Evolutionary conservation across 352 stramenopile species (phyloP).

Genomic region (Aphanomyces invadans): DNA sequence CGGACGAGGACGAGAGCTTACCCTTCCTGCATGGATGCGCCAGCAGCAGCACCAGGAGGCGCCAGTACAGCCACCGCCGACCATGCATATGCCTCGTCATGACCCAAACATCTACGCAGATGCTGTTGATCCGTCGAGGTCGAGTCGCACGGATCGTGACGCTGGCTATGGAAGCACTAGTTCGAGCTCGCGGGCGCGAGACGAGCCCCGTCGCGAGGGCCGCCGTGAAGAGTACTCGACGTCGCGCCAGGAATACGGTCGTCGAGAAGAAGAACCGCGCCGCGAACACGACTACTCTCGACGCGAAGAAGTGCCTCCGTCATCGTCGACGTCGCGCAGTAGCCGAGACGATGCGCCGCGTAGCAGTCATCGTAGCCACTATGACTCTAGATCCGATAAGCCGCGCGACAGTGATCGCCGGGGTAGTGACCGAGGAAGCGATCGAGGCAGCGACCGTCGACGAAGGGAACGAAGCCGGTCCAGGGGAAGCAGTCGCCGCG

Average conservation of each 20-base stretch:
- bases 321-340: conserved; percentile 25
- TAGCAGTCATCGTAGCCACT: conserved; percentile 25
- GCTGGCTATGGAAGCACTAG: neutral
- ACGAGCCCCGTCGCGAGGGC: conserved; percentile 1
- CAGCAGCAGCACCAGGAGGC: conserved; percentile 47
- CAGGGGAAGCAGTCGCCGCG: neutral
- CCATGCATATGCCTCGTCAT: conserved; percentile 3
- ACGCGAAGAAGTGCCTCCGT: neutral
- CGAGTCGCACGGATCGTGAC: neutral
- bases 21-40: conserved; percentile 84
- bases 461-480: conserved; percentile 26
- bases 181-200: neutral
- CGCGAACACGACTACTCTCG: conserved; percentile 21
- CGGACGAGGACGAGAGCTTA: conserved; percentile 72
- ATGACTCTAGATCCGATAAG: conserved; percentile 26
- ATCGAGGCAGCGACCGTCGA: conserved; percentile 33
- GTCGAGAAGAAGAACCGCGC: too few species aligned
- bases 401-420: neutral
- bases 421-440: conserved; percentile 24
- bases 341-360: conserved; percentile 33
- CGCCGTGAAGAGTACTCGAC: neutral
- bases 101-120: conserved; percentile 3
- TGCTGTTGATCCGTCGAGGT: neutral
- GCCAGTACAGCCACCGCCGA: conserved; percentile 8
- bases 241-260: too few species aligned